These are phyloP conservation scores for Leccinum imitatum DNA, from an alignment of 768 basidiomycete species.

Conservation along the genomic window DNA sequence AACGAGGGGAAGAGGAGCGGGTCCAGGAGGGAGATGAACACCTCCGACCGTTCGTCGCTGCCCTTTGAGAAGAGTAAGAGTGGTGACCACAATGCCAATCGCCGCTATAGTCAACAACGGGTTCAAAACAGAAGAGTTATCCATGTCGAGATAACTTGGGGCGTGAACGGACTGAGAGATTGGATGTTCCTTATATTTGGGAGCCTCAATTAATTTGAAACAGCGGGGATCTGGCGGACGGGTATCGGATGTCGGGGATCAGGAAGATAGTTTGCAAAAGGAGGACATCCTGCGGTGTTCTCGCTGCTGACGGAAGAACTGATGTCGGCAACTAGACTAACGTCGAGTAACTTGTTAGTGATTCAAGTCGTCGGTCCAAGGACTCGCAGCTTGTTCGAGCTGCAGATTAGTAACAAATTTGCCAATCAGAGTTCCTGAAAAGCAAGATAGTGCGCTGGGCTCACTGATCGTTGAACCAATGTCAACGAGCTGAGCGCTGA, in stretches of 20 bases:
- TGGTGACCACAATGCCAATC: not conserved
- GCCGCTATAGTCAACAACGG: not conserved
- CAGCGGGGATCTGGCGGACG: not conserved
- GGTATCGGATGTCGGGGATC: not conserved
- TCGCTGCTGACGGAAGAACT: not conserved
- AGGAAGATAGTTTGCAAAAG: not conserved
- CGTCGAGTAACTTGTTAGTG: not conserved
- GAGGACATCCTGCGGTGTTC: not conserved
- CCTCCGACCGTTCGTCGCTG: slow-evolving; percentile 3
- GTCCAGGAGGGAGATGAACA: slow-evolving; percentile 17
- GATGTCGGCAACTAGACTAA: not conserved
- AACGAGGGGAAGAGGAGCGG: slow-evolving; percentile 16
- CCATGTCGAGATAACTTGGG: not conserved
- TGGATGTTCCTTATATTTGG: not conserved
- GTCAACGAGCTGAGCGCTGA: too few species aligned
- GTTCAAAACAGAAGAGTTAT: not conserved
- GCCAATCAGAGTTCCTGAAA: not conserved
- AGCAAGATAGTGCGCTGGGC: not conserved
- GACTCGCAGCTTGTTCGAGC: not conserved
- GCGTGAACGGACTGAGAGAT: not conserved
- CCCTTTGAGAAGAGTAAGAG: not conserved
- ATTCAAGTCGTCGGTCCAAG: not conserved
- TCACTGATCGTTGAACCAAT: not conserved
- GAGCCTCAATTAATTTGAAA: not conserved
- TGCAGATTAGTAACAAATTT: not conserved